Percentiles rank a stretch among this genome's conserved stretches.
phyloP scores from a whole-genome alignment of 352 stramenopile species.

The Phytophthora litchii region DNA sequence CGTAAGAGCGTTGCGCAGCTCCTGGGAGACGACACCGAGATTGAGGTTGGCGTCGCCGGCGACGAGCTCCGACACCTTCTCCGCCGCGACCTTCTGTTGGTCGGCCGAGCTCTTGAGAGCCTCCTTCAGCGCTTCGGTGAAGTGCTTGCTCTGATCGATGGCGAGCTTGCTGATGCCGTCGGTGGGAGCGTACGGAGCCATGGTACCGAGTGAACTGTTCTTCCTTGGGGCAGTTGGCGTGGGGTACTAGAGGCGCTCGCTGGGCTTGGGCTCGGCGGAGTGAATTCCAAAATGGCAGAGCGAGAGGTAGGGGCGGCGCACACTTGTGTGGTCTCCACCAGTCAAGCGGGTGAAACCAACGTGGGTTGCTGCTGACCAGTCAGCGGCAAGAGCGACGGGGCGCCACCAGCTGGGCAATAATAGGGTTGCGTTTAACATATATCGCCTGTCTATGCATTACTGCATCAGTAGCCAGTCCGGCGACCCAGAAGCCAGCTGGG shows the following conservation, averaged over 20 bases:
- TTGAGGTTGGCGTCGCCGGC: conserved; percentile 75
- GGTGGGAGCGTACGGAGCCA: conserved; percentile 84
- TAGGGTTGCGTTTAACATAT: conserved; percentile 28
- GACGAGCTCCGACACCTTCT: conserved; percentile 86
- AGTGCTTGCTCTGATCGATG: conserved; percentile 92
- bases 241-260: conserved; percentile 40
- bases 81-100: conserved; percentile 83
- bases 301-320: neutral
- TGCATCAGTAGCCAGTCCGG: conserved; percentile 27
- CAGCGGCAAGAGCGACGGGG: conserved; percentile 36
- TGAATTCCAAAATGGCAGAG: conserved; percentile 84
- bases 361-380: conserved; percentile 39
- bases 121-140: conserved; percentile 84
- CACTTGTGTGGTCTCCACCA: conserved; percentile 34
- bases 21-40: conserved; percentile 67
- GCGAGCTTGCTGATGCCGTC: conserved; percentile 86
- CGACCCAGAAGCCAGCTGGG: neutral
- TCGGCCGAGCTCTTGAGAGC: conserved; percentile 69
- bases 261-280: conserved; percentile 48
- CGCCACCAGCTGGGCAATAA: conserved; percentile 3
- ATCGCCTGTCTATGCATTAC: conserved; percentile 16
- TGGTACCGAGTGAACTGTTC: conserved; percentile 46
- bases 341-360: conserved; percentile 36
- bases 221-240: conserved; percentile 32
- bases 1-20: conserved; percentile 68